phyloP scores from a whole-genome alignment of 2,329 filamentous ascomycete species.

The Cylindrodendrum hubeiense region DNA sequence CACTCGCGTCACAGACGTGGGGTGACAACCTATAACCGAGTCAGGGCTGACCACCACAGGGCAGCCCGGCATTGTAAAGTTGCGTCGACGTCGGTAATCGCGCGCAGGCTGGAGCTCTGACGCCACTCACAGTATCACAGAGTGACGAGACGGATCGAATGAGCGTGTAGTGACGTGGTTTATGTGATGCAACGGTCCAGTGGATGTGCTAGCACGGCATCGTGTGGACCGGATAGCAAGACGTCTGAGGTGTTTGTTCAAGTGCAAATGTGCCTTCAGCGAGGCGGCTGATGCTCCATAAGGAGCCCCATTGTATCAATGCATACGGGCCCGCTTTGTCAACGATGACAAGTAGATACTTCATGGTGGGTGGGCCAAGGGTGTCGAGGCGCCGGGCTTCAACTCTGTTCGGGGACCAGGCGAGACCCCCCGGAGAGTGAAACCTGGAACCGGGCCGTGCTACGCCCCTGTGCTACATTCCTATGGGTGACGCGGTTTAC shows the following conservation, averaged over 20 bases:
- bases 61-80: not conserved
- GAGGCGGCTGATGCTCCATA: not conserved
- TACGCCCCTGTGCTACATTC: not conserved
- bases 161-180: conserved; percentile 3
- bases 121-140: not conserved
- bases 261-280: not conserved
- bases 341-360: not conserved
- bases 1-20: not conserved
- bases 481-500: not conserved
- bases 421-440: not conserved
- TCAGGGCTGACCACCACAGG: not conserved
- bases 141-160: not conserved
- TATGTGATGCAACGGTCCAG: conserved; percentile 2
- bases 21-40: not conserved
- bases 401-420: not conserved
- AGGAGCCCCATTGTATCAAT: not conserved
- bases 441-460: not conserved
- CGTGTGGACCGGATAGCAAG: conserved; percentile 1
- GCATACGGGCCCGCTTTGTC: not conserved
- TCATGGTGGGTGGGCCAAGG: not conserved
- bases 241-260: not conserved
- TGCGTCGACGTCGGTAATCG: not conserved
- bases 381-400: not conserved
- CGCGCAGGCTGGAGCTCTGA: not conserved
- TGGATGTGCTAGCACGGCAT: not conserved